These are phyloP conservation scores for Acorus gramineus DNA, from an alignment of 106 monocot genomes.

Conservation along the genomic window DNA sequence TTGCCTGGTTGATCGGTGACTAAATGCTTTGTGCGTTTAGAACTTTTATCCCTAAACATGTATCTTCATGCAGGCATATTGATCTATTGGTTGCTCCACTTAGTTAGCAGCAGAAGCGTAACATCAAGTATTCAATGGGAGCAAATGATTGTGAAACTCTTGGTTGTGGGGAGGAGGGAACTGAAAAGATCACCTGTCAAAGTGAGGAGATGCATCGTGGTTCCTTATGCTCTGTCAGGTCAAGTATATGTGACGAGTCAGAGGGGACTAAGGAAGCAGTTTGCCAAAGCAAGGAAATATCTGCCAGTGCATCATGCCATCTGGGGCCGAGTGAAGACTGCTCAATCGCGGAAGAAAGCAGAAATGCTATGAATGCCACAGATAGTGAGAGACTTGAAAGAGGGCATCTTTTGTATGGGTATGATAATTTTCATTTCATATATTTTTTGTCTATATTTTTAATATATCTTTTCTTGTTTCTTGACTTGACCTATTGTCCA, in stretches of 20 bases:
- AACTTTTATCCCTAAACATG: conserved; percentile 12
- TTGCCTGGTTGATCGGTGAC: conserved; percentile 23
- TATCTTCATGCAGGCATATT: conserved; percentile 28
- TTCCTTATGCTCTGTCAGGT: no score
- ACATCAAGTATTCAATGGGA: conserved; percentile 8
- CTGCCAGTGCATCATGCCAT: not conserved
- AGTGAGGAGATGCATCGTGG: no score
- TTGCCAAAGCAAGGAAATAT: conserved; percentile 1
- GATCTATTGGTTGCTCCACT: conserved; percentile 7
- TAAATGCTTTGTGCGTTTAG: conserved; percentile 14
- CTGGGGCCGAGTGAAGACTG: conserved; percentile 1
- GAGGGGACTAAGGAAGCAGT: not conserved
- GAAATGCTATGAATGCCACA: conserved; percentile 1
- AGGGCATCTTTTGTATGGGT: conserved; percentile 37
- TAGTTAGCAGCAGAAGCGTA: not conserved
- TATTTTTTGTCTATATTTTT: not conserved
- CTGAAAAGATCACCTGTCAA: not conserved
- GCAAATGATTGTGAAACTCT: conserved; percentile 5
- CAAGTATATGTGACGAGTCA: no score
- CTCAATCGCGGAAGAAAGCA: not conserved
- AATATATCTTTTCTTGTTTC: not conserved
- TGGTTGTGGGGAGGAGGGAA: conserved; percentile 10
- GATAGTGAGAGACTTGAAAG: conserved; percentile 26
- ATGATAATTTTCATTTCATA: conserved; percentile 7
- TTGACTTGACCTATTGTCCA: not conserved